Conservation (phyloP, 2,329 filamentous ascomycete species). For the Claviceps spartinae region DNA sequence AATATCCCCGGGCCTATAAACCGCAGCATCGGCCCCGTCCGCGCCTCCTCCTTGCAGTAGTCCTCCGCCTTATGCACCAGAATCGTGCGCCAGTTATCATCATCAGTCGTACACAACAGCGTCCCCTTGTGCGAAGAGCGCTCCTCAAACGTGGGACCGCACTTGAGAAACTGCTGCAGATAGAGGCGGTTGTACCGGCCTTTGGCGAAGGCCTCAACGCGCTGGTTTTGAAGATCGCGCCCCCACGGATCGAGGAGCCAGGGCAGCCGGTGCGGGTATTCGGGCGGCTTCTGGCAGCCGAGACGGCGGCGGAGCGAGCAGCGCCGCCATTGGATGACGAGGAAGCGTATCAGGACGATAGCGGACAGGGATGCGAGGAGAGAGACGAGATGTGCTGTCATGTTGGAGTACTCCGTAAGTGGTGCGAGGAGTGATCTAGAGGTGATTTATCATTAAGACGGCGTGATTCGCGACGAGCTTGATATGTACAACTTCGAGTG, state of each 20-base stretch:
- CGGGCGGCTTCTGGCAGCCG: background rate
- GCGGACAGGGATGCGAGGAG: background rate
- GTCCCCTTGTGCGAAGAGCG: background rate
- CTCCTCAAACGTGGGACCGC: conserved; percentile 3
- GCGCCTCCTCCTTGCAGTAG: conserved; percentile 1
- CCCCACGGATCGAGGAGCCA: conserved; percentile 3
- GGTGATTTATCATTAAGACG: too few relatives aligned
- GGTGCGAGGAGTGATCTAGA: too few relatives aligned
- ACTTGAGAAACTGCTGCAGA: background rate
- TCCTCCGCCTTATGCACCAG: background rate
- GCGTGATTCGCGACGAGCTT: too few relatives aligned
- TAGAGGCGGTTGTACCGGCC: background rate
- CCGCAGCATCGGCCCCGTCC: background rate
- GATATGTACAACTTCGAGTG: too few relatives aligned
- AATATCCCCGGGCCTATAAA: conserved; percentile 1
- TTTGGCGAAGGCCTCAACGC: background rate
- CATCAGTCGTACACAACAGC: conserved; percentile 1
- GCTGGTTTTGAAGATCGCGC: background rate
- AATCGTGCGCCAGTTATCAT: conserved; percentile 1
- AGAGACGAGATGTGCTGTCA: background rate
- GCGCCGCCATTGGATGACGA: background rate
- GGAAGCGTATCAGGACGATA: background rate
- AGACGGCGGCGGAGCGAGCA: background rate
- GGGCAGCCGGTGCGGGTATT: conserved; percentile 2
- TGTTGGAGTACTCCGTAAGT: background rate